Evolutionary conservation across 257 asterid genomes (phyloP), one percentile per base, ranked within the genome.

Genomic region (Plectranthus barbatus): DNA sequence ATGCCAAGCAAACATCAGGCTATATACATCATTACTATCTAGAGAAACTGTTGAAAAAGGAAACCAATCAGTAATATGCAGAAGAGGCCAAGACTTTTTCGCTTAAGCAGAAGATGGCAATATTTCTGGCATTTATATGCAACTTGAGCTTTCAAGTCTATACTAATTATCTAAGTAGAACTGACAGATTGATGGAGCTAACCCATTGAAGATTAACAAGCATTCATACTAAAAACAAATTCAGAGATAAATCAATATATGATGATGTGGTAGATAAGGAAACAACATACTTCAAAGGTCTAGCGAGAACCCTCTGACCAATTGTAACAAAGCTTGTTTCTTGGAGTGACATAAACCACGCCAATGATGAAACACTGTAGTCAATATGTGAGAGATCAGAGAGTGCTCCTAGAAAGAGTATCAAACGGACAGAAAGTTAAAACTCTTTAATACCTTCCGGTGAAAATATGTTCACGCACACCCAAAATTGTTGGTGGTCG

Each of bases 311-410:
- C 81, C 99, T 81, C 83, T 92, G 99, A 60, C 99, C 99, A 76
- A 92, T 87, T 66, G 99, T 92, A 69, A 92, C 99, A 72, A 92
- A 92, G 80, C 99, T 92, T 44, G 99, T 92, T 79, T 92, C 99
- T 79, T 92, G 99, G 75, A 83, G 86, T 3, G 99, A 92, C 99
- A 92, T 92, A 70, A 92, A 92, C 96, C 97, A 87, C 79, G 99
- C 99, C 90, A 92, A 76, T 1, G 99, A 92, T 3, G 99, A 92
- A 41, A 92, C 99, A 85, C 99, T 91, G 93, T 78, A 78, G 55
- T 62, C 51, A 78, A 73, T 19, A 68, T 71, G 56, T 17, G 75
- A 69, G 42, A 52, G 37, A 42, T 81, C 39, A 76, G 68, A 60
- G 45, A 61, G 33, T 71, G 60, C 19, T 23, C 40, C 46, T 6